Evolutionary conservation across 495 filamentous ascomycete genomes (phyloP), one percentile per base, ranked within the genome.

Genomic region (Amorphotheca resinae): DNA sequence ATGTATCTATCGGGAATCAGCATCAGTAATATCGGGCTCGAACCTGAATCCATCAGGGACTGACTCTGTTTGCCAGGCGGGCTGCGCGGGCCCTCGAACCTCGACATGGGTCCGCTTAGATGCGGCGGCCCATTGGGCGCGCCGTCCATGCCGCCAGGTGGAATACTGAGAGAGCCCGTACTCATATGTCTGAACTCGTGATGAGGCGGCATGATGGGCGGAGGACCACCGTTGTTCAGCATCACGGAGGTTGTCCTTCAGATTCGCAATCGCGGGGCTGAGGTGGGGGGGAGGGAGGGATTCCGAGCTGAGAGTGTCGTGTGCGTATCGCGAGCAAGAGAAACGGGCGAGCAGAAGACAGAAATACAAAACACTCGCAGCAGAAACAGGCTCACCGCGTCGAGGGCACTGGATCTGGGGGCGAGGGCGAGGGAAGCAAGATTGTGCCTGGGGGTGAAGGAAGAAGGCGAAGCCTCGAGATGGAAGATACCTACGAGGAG

Each of bases 41-140:
- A 16, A 14, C 35, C 11, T 44, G 3, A 14, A 30, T 33, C 4
- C 21, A 11, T 15, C 12, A 1, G 25, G 11, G 18, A 66, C 79
- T 57, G 63, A 88, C 82, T 89, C 64, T 84, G 82, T 53, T 72
- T 75, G 55, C 78, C 80, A 5, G 87, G 87, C 35, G 87, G 87
- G 60, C 87, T 93, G 55, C 87, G 71, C 20, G 79, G 72, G 33
- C 77, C 74, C 22, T 77, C 80, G 54, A 82, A 83, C 47, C 67
- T 57, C 31, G 62, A 58, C 32, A 61, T 59, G 41, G 61, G 67
- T 49, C 65, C 59, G 45, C 68, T 57, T 5, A 42, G 21, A 40
- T 41, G 45, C 16, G 48, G 40, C 14, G 35, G 46, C 30, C 39
- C 54, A 33, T 48, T 56, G 38, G 39, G 55, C 4, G 22, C n/a